A percentile compares a stretch with the other conserved stretches of the same genome.
These are phyloP conservation scores for Gyrodon lividus DNA, from an alignment of 768 basidiomycete species.

Conservation along the genomic window DNA sequence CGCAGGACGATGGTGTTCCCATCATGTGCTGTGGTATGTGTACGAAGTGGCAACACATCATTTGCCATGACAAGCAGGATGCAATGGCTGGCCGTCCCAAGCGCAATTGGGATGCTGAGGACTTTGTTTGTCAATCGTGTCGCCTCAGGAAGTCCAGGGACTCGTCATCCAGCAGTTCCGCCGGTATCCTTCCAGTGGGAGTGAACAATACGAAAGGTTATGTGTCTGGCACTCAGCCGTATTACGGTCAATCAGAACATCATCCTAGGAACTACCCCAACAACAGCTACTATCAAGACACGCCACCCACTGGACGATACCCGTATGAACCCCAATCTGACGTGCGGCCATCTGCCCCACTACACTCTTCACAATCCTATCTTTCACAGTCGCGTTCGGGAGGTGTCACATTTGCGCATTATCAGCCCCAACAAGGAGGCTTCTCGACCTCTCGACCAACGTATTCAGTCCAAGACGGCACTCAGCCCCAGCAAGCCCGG, in stretches of 20 bases:
- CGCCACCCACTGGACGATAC: conserved; percentile 21
- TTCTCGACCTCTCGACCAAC: conserved; percentile 36
- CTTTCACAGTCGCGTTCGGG: conserved; percentile 20
- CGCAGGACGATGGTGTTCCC: conserved; percentile 74
- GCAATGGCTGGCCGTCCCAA: conserved; percentile 56
- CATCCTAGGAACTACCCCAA: conserved; percentile 19
- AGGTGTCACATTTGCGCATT: conserved; percentile 37
- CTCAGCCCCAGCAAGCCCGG: conserved; percentile 15
- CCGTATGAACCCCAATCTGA: conserved; percentile 23
- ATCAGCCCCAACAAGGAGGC: conserved; percentile 37
- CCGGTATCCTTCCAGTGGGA: conserved; percentile 7
- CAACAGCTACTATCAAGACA: conserved; percentile 14
- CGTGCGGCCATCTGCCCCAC: conserved; percentile 13
- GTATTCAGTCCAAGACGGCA: conserved; percentile 21
- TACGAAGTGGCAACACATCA: conserved; percentile 86
- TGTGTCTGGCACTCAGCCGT: conserved; percentile 9
- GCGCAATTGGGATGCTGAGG: conserved; percentile 84
- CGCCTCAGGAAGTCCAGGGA: conserved; percentile 20
- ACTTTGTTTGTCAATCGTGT: conserved; percentile 75
- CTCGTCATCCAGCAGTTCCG: conserved; percentile 6
- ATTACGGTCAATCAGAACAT: conserved; percentile 13
- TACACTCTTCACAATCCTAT: conserved; percentile 15
- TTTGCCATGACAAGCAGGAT: conserved; percentile 79
- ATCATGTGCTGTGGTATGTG: conserved; percentile 84
- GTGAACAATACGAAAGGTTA: conserved; percentile 9